These are phyloP conservation scores for Fraxinus albicans DNA, from an alignment of 305 asterid genomes.

Conservation along the genomic window DNA sequence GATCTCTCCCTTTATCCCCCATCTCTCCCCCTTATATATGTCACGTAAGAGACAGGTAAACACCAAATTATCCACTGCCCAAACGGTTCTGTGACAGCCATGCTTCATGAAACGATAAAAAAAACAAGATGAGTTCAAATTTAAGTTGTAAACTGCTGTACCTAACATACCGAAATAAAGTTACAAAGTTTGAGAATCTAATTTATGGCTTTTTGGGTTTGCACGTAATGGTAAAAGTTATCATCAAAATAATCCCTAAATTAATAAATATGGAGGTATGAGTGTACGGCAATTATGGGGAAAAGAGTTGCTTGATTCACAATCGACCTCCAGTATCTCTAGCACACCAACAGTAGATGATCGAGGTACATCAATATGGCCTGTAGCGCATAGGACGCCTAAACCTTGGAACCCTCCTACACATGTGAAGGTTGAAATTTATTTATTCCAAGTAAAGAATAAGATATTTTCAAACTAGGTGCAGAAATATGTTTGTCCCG, in stretches of 20 bases:
- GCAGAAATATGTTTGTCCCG: background rate
- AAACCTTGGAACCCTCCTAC: conserved; percentile 40
- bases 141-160: background rate
- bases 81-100: background rate
- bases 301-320: conserved; percentile 17
- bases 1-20: background rate
- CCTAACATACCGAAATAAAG: background rate
- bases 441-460: background rate
- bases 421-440: conserved; percentile 8
- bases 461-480: background rate
- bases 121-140: background rate
- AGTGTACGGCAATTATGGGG: background rate
- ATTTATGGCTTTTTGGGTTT: background rate
- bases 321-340: background rate
- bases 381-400: conserved; percentile 41
- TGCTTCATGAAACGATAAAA: background rate
- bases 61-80: background rate
- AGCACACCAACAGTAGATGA: conserved; percentile 6
- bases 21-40: background rate
- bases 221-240: conserved; percentile 4
- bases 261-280: background rate
- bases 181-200: background rate
- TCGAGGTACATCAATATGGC: conserved; percentile 33
- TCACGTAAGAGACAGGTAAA: background rate
- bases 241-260: background rate